Evolutionary conservation across 1,139 yeast genomes (phyloP).

Genomic region (Scheffersomyces segobiensis): DNA sequence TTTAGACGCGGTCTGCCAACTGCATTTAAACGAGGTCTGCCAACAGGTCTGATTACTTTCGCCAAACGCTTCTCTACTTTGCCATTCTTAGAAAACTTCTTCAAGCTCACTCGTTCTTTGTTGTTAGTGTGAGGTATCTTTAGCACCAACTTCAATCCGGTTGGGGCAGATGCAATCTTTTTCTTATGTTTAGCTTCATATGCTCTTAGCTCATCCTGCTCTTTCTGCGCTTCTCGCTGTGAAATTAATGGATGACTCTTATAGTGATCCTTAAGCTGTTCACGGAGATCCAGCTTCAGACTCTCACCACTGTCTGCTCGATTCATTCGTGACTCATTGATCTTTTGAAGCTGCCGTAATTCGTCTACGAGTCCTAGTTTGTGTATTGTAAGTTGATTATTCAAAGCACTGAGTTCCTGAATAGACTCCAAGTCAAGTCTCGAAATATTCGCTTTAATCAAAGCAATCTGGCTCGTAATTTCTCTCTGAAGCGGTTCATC

Average conservation of each 20-base stretch:
- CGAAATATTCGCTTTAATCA: constrained; percentile 13
- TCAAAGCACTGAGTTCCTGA: constrained; percentile 35
- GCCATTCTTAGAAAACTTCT: constrained; percentile 1
- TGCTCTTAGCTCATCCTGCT: constrained; percentile 21
- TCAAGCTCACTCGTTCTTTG: constrained; percentile 5
- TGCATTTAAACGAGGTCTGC: background rate
- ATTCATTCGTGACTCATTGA: constrained; percentile 13
- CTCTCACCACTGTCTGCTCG: constrained; percentile 12
- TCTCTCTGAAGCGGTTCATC: constrained; percentile 4
- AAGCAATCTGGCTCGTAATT: constrained; percentile 9
- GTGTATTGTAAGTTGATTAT: constrained; percentile 37
- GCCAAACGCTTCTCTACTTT: background rate
- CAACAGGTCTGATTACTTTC: background rate
- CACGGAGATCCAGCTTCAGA: constrained; percentile 24
- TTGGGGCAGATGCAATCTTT: constrained; percentile 8
- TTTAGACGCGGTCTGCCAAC: background rate
- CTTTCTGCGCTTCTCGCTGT: constrained; percentile 41
- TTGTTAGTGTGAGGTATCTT: constrained; percentile 21
- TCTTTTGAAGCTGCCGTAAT: constrained; percentile 26
- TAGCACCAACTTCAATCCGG: constrained; percentile 29
- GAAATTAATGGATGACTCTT: constrained; percentile 36
- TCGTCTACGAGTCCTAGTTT: constrained; percentile 30
- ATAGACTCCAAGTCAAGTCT: constrained; percentile 28
- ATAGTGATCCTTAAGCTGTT: constrained; percentile 38
- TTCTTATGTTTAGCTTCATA: constrained; percentile 10